Evolutionary conservation across 257 asterid species (phyloP), one percentile per base, ranked within the genome.

Genomic region (Penstemon eatonii): DNA sequence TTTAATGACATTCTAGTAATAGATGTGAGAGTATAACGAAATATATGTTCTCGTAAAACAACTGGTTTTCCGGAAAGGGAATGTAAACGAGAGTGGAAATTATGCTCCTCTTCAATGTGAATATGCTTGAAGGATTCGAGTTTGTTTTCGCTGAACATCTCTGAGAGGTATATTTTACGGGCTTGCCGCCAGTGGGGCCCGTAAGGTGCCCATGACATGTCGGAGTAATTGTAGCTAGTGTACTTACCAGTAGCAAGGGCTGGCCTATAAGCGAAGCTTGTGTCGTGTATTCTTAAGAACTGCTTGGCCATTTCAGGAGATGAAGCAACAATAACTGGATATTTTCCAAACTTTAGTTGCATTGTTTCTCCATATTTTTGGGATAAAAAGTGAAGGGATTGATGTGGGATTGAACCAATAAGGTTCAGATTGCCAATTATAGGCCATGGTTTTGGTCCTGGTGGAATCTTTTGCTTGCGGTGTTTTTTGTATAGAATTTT

Each of bases 221-320:
- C 71, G 0, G 62, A 65, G 76, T 67, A 73, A 39, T 81, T 66
- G 68, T 57, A 81, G 66, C 36, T 3, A 0, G 60, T 74, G 65
- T 76, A 63, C 40, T 76, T 73, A 0, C 84, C 86, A 11, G 79
- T 76, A 0, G 86, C 84, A 4, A 70, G 79, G 1, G 68, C 11
- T 7, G 85, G 86, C 58, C 86, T 56, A 2, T 79, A 67, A 56
- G 81, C 79, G 12, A 84, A 79, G 2, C 56, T 66, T 0, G 77
- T 44, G 41, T 84, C 86, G 8, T 84, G 83, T 12, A 54, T 39
- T 54, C 53, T 76, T 5, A 78, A 12, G 50, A 83, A 73, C 66
- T 75, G 80, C 65, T 78, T 68, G 45, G 86, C 84, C 86, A 80
- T 83, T 42, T 70, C 65, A 36, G 73, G 73, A 2, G 76, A 76